Percentiles rank a stretch among this genome's conserved stretches.
Conservation (phyloP, 345 rosid species). For the Eucalyptus curtisii region DNA sequence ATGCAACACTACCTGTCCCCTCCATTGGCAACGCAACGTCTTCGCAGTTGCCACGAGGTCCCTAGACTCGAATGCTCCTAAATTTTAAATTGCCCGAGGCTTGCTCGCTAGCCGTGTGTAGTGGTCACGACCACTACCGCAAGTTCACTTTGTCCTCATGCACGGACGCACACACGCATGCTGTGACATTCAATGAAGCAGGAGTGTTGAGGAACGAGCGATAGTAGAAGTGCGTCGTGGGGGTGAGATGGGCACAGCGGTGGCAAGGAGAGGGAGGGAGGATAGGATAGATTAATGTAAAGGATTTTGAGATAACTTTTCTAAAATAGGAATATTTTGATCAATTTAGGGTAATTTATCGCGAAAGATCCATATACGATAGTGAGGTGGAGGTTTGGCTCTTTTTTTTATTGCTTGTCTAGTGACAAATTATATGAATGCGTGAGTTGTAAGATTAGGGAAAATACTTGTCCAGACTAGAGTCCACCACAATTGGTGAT, state of each 20-base stretch:
- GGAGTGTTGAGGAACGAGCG: neutral
- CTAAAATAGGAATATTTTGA: neutral
- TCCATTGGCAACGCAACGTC: neutral
- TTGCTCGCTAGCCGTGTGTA: neutral
- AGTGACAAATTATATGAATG: neutral
- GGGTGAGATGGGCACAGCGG: no score
- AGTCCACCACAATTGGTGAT: neutral
- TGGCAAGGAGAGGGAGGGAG: neutral
- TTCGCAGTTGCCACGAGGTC: neutral
- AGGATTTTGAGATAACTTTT: neutral
- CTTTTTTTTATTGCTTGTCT: neutral
- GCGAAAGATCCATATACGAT: neutral
- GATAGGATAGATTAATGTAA: neutral
- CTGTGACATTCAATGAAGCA: neutral
- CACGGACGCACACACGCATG: rapidly evolving
- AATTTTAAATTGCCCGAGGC: neutral
- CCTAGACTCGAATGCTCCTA: neutral
- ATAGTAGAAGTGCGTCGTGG: no score
- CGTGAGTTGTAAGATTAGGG: neutral
- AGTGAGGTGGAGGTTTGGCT: neutral
- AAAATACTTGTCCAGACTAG: neutral
- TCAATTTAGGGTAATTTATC: neutral
- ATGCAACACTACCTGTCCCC: neutral
- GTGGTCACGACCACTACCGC: neutral
- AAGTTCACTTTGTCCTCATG: neutral